A percentile compares a stretch with the other conserved stretches of the same genome.
Conservation (phyloP, 2,329 filamentous ascomycete species). For the Leptosphaerulina australis region DNA sequence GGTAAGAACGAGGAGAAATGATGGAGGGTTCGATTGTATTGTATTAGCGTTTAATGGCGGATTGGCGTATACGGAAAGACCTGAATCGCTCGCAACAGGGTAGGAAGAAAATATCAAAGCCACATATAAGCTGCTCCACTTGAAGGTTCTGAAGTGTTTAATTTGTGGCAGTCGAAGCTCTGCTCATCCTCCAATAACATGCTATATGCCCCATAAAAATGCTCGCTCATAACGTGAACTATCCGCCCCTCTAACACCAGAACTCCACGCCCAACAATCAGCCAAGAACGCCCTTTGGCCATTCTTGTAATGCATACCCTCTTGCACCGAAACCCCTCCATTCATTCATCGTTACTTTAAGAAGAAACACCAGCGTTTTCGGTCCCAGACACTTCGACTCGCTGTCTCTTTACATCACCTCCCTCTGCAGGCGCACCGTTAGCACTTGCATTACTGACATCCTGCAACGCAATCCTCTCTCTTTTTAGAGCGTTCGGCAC, state of each 20-base stretch:
- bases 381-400: conserved; percentile 36
- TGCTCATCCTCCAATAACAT: neutral
- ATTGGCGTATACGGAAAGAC: conserved; percentile 8
- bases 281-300: conserved; percentile 5
- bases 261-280: conserved; percentile 3
- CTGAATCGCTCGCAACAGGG: conserved; percentile 1
- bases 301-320: neutral
- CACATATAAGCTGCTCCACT: neutral
- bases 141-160: too few relatives aligned
- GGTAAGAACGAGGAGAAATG: neutral
- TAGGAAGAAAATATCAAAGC: conserved; percentile 4
- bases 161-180: neutral
- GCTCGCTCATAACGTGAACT: conserved; percentile 2
- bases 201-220: conserved; percentile 5
- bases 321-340: neutral
- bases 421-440: conserved; percentile 34
- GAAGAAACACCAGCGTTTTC: conserved; percentile 27
- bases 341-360: neutral
- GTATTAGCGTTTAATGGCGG: conserved; percentile 16
- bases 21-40: conserved; percentile 12
- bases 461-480: conserved; percentile 49
- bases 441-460: conserved; percentile 54
- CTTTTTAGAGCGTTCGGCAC: conserved; percentile 29
- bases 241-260: neutral
- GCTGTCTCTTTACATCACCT: conserved; percentile 51